These are phyloP conservation scores for Cucumis sativus DNA, from an alignment of 306 rosid species.

Conservation along the genomic window DNA sequence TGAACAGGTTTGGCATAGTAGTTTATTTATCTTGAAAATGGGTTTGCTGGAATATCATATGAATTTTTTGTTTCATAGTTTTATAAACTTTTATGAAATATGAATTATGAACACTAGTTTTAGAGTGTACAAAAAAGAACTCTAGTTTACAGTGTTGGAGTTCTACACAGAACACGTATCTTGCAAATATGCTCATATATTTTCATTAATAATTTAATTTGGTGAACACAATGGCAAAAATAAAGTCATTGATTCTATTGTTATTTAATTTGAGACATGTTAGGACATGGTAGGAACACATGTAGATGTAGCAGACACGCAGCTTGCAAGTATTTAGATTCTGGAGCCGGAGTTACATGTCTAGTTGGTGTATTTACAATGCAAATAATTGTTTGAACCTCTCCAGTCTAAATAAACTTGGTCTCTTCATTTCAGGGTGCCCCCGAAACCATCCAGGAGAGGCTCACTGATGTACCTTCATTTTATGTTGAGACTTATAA, in stretches of 20 bases:
- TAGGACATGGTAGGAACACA: neutral
- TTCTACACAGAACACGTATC: neutral
- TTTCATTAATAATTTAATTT: neutral
- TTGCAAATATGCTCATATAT: neutral
- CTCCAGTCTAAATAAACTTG: neutral
- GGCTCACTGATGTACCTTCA: slow-evolving; percentile 66
- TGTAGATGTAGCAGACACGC: neutral
- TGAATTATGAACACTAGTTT: neutral
- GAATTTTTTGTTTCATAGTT: neutral
- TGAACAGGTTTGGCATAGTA: neutral
- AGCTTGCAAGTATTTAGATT: neutral
- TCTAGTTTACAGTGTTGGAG: neutral
- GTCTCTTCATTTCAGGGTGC: slow-evolving; percentile 69
- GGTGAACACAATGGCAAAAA: neutral
- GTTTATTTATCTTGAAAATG: neutral
- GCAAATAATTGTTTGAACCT: neutral
- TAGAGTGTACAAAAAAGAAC: neutral
- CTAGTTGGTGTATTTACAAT: neutral
- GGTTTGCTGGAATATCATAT: neutral
- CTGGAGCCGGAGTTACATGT: neutral
- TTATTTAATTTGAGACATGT: neutral
- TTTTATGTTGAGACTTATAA: slow-evolving; percentile 80
- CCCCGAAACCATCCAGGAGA: slow-evolving; percentile 89
- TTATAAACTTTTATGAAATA: neutral
- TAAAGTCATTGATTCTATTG: neutral